Conservation (phyloP, 2,329 filamentous ascomycete genomes). For the Cercospora sojina region DNA sequence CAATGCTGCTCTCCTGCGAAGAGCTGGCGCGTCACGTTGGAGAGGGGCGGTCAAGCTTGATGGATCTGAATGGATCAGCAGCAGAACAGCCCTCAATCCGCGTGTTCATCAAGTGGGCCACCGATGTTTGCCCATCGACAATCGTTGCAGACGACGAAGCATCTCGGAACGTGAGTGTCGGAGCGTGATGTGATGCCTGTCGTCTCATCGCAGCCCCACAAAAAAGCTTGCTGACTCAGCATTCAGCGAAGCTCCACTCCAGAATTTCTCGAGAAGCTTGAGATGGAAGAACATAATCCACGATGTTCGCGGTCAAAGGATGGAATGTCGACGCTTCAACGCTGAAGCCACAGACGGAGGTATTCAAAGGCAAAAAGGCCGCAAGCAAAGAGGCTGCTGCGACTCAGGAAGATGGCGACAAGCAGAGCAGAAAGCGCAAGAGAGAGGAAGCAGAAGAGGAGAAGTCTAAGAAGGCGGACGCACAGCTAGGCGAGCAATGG, state of each 20-base stretch:
- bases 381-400: slow-evolving; percentile 29
- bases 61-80: neutral
- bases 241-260: neutral
- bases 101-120: slow-evolving; percentile 10
- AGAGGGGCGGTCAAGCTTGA: slow-evolving; percentile 2
- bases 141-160: neutral
- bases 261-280: slow-evolving; percentile 15
- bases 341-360: slow-evolving; percentile 67
- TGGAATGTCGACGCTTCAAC: slow-evolving; percentile 76
- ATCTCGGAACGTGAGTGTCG: neutral
- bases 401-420: slow-evolving; percentile 50
- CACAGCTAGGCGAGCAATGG: slow-evolving; percentile 75
- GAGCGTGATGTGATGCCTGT: neutral
- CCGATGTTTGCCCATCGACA: neutral
- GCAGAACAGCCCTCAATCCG: neutral
- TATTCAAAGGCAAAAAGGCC: slow-evolving; percentile 28
- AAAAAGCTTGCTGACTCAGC: neutral
- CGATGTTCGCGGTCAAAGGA: slow-evolving; percentile 92
- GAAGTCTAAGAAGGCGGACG: slow-evolving; percentile 50
- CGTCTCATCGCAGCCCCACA: neutral
- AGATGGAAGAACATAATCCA: neutral
- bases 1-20: neutral
- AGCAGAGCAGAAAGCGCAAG: slow-evolving; percentile 46
- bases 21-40: neutral
- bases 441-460: slow-evolving; percentile 46